Evolutionary conservation across 768 basidiomycete genomes (phyloP), one percentile per base, ranked within the genome.

Genomic region (Mycena venus): DNA sequence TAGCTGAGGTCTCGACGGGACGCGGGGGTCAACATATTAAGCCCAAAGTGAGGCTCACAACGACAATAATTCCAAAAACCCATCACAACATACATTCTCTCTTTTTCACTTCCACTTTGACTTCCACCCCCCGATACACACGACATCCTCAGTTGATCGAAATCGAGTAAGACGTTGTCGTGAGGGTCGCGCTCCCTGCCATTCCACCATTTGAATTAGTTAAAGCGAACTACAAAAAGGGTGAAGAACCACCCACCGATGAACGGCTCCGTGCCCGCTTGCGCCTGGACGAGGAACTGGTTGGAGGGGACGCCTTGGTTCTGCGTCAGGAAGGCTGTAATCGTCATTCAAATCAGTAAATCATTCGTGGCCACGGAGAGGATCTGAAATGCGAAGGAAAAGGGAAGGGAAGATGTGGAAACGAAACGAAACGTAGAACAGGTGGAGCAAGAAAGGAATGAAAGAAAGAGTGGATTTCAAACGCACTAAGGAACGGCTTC

Each of bases 181-280:
- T 81, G 59, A 84, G 77, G 19, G 80, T 84, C 10, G 83, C 83
- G 63, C 80, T 82, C 27, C 83, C 83, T n/a, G 51, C 6, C 15
- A 27, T 42, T 23, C 7, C 67, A 44, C 34, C 29, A 70, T 55
- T n/a, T 61, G n/a, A n/a, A n/a, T n/a, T n/a, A n/a, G 29, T 8
- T 1, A 19, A 60, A 29, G 27, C 14, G 25, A 10, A 56, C 1
- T n/a, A n/a, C n/a, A n/a, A n/a, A n/a, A n/a, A n/a, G n/a, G n/a
- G n/a, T 11, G 27, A 47, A 73, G 27, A 23, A 19, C 27, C 27
- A 71, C 77, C 63, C 21, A 83, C 83, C 82, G 60, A 81, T 70
- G 67, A 84, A 84, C 12, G 83, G 82, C 70, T 84, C 84, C 1
- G 84, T 83, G 55, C 84, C 84, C 27, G 82, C 80, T 67, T 84